Evolutionary conservation across 2,329 filamentous ascomycete genomes (phyloP).

Genomic region (Aspergillus sp.): DNA sequence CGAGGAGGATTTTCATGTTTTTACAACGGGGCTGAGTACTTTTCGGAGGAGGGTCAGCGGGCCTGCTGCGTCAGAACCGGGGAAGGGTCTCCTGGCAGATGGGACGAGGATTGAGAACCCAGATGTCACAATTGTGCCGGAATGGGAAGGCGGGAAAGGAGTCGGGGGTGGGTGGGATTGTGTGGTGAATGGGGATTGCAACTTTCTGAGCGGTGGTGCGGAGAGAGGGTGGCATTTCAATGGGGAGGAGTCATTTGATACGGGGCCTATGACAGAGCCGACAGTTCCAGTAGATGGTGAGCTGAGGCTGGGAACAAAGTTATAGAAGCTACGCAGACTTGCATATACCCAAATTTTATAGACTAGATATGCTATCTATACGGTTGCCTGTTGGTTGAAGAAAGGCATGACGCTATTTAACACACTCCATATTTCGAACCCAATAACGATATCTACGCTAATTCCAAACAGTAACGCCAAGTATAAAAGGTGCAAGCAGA

Average conservation of each 20-base stretch:
- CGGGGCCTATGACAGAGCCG: slow-evolving; percentile 29
- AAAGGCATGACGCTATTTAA: neutral
- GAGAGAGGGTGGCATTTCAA: slow-evolving; percentile 74
- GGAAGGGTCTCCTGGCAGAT: slow-evolving; percentile 21
- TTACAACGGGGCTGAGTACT: slow-evolving; percentile 76
- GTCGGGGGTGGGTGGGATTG: slow-evolving; percentile 79
- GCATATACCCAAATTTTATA: neutral
- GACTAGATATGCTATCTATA: slow-evolving; percentile 7
- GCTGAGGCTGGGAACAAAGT: slow-evolving; percentile 17
- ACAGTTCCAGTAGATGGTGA: slow-evolving; percentile 5
- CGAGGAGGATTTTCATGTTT: slow-evolving; percentile 79
- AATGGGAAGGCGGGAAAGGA: slow-evolving; percentile 61
- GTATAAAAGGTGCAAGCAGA: neutral
- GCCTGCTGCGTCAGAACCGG: slow-evolving; percentile 31
- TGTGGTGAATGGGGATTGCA: slow-evolving; percentile 78
- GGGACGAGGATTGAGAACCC: slow-evolving; percentile 30
- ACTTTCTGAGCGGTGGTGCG: slow-evolving; percentile 73
- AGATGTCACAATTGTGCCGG: slow-evolving; percentile 24
- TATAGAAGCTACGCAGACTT: slow-evolving; percentile 15
- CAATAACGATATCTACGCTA: slow-evolving; percentile 8
- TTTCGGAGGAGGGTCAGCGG: slow-evolving; percentile 53
- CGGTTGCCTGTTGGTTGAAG: neutral
- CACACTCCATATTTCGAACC: slow-evolving; percentile 6
- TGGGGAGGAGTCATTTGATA: slow-evolving; percentile 48
- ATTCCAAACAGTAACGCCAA: slow-evolving; percentile 5